Conservation (phyloP, 208 protist species). For the Trichomonas gallinae region DNA sequence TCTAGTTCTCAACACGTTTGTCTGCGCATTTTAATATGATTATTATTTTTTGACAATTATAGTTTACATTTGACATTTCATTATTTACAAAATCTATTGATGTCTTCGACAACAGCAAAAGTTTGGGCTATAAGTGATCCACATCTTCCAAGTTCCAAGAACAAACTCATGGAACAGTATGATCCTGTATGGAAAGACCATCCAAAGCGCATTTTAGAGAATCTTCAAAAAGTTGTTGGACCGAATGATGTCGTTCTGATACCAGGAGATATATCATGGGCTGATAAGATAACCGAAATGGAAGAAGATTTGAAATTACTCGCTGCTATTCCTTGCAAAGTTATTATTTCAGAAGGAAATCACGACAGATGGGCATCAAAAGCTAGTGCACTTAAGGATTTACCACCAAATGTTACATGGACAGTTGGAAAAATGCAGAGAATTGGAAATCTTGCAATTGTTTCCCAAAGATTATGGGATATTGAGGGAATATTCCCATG, state of each 20-base stretch:
- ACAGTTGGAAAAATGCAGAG: no score
- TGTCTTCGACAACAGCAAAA: neutral
- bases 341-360: neutral
- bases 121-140: neutral
- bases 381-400: neutral
- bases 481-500: neutral
- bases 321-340: neutral
- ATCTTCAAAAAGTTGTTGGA: neutral
- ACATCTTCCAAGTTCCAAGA: neutral
- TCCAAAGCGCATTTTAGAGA: neutral
- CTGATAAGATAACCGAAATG: neutral
- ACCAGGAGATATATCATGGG: neutral
- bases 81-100: neutral
- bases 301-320: neutral
- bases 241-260: neutral
- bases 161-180: neutral
- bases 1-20: neutral
- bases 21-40: neutral
- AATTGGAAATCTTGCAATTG: neutral
- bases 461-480: neutral
- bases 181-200: neutral
- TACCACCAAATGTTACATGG: neutral
- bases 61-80: no score
- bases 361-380: slow-evolving; percentile 14
- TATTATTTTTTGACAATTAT: neutral